A percentile compares a stretch with the other conserved stretches of the same genome.
These are phyloP conservation scores for Pichia sp. DNA, from an alignment of 1,139 yeast genomes.

Conservation along the genomic window DNA sequence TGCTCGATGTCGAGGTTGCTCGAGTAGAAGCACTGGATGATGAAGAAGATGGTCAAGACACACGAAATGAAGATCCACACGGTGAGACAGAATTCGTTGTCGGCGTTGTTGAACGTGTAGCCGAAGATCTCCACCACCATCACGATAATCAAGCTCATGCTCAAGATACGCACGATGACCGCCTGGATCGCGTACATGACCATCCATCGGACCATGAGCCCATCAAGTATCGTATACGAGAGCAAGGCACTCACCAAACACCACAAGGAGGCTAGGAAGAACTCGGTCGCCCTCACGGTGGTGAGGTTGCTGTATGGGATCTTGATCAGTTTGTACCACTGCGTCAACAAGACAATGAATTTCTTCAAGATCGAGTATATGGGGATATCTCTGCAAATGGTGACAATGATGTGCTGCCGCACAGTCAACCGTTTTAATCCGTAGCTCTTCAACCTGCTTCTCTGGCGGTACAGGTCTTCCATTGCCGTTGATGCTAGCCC, in stretches of 20 bases:
- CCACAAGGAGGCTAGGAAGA: constrained; percentile 70
- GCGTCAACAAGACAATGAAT: constrained; percentile 25
- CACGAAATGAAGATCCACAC: constrained; percentile 91
- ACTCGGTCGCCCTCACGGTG: constrained; percentile 63
- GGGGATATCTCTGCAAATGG: constrained; percentile 69
- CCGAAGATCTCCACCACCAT: constrained; percentile 67
- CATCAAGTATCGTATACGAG: constrained; percentile 80
- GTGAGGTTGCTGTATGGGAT: constrained; percentile 35
- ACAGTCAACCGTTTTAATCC: constrained; percentile 70
- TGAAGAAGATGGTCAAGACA: constrained; percentile 75
- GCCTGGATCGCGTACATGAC: constrained; percentile 86
- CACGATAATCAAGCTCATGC: constrained; percentile 74
- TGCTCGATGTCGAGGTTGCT: constrained; percentile 67
- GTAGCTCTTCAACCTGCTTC: constrained; percentile 44
- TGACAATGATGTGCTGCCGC: constrained; percentile 69
- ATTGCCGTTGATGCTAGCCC: constrained; percentile 28
- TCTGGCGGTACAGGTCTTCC: constrained; percentile 26
- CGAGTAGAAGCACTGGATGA: constrained; percentile 83
- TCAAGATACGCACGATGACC: constrained; percentile 78
- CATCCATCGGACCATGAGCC: constrained; percentile 89
- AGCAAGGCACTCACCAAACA: constrained; percentile 82
- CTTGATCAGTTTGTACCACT: constrained; percentile 25
- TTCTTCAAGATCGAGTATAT: constrained; percentile 31
- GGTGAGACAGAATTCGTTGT: constrained; percentile 62
- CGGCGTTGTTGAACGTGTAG: constrained; percentile 52